Evolutionary conservation across 2,329 filamentous ascomycete species (phyloP).

Genomic region (Fusarium anguioides): DNA sequence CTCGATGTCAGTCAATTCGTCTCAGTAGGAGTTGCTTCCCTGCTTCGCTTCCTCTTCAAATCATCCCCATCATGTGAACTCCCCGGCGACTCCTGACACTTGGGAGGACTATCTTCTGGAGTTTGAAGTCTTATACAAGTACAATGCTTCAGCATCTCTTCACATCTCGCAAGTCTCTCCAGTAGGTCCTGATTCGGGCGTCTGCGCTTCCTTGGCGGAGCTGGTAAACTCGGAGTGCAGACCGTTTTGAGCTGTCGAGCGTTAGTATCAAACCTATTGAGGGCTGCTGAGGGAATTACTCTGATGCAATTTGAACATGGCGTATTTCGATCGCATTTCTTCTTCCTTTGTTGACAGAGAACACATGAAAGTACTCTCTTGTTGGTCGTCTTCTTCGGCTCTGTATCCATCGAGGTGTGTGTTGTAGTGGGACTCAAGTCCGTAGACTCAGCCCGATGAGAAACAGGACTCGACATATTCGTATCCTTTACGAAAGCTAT

Average conservation of each 20-base stretch:
- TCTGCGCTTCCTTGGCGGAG: conserved; percentile 46
- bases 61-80: conserved; percentile 17
- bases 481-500: background rate
- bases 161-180: conserved; percentile 19
- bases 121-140: conserved; percentile 37
- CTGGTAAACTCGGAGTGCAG: conserved; percentile 46
- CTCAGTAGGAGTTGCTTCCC: background rate
- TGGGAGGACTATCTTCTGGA: conserved; percentile 19
- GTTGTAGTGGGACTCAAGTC: conserved; percentile 13
- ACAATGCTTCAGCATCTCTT: conserved; percentile 41
- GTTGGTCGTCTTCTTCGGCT: conserved; percentile 21
- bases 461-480: conserved; percentile 26
- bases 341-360: conserved; percentile 49
- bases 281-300: conserved; percentile 8
- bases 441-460: conserved; percentile 2
- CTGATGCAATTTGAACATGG: conserved; percentile 48
- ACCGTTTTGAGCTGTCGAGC: conserved; percentile 37
- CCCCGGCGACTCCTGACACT: conserved; percentile 21
- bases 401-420: conserved; percentile 17
- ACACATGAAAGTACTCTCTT: conserved; percentile 44
- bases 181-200: conserved; percentile 46
- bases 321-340: conserved; percentile 49
- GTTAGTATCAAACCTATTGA: background rate
- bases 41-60: conserved; percentile 14
- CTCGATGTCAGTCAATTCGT: background rate